phyloP scores from a whole-genome alignment of 148 eudicot species.

The Cornus suecica region DNA sequence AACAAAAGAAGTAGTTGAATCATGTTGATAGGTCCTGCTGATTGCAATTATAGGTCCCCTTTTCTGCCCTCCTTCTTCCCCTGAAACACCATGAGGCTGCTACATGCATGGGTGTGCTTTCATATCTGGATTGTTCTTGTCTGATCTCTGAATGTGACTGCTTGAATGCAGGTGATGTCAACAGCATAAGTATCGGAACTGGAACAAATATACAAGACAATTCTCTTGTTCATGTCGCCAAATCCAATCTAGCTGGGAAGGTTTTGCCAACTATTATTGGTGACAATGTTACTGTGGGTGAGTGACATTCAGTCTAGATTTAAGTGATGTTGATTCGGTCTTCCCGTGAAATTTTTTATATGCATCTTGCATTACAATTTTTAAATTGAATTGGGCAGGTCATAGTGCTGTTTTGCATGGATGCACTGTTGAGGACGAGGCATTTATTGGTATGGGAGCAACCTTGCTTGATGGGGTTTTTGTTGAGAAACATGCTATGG shows the following conservation, averaged over 20 bases:
- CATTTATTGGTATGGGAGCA: slow-evolving; percentile 65
- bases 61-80: background rate
- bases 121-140: background rate
- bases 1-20: background rate
- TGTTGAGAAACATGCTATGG: slow-evolving; percentile 60
- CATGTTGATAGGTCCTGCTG: background rate
- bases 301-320: background rate
- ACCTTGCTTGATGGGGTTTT: slow-evolving; percentile 59
- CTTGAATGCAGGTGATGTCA: slow-evolving; percentile 48
- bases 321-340: background rate
- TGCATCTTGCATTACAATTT: background rate
- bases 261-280: slow-evolving; percentile 56
- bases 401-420: slow-evolving; percentile 65
- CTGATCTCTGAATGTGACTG: background rate
- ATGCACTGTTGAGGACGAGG: slow-evolving; percentile 61
- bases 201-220: slow-evolving; percentile 67
- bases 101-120: background rate
- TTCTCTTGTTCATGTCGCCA: slow-evolving; percentile 62
- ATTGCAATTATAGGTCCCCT: background rate
- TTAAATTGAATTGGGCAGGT: slow-evolving; percentile 29
- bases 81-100: background rate
- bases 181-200: slow-evolving; percentile 54
- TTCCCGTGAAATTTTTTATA: background rate
- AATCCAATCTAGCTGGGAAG: slow-evolving; percentile 55
- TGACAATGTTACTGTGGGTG: slow-evolving; percentile 60